Conservation (phyloP, 306 rosid genomes). For the Dalbergia cultrata region DNA sequence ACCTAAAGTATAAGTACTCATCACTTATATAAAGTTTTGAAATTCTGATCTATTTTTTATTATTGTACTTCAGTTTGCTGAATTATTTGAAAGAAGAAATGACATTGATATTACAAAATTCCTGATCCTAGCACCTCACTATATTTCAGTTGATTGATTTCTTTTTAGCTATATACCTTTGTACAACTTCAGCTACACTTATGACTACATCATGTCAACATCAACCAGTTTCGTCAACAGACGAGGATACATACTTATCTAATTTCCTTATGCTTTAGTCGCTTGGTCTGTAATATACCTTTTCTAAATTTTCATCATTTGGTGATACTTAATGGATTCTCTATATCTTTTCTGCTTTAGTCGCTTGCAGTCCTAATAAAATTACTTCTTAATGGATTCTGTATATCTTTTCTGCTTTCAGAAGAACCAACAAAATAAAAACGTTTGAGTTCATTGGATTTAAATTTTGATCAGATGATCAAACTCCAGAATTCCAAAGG, state of each 20-base stretch:
- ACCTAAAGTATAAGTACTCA: slow-evolving; percentile 14
- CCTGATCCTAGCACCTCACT: slow-evolving; percentile 54
- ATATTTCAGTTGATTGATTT: slow-evolving; percentile 73
- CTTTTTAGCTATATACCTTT: slow-evolving; percentile 95
- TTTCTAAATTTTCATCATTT: neutral
- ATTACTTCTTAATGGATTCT: neutral
- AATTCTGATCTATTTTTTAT: neutral
- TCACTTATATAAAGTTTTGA: neutral
- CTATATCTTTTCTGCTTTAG: too few species aligned
- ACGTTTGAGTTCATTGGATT: neutral
- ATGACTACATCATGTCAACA: slow-evolving; percentile 90
- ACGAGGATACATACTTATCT: slow-evolving; percentile 51
- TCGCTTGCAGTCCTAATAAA: neutral
- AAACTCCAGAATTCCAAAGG: neutral
- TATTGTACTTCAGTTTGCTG: slow-evolving; percentile 18
- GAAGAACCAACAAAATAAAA: slow-evolving; percentile 6
- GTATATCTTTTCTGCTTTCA: slow-evolving; percentile 2
- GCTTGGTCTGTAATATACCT: slow-evolving; percentile 2
- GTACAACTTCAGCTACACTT: slow-evolving; percentile 92
- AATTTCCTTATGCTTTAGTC: neutral
- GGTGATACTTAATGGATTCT: neutral
- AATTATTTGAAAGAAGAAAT: slow-evolving; percentile 31
- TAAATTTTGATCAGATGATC: neutral
- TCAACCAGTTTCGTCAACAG: slow-evolving; percentile 96
- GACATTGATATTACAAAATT: neutral